These are phyloP conservation scores for Trichopus zeylanicus DNA, from an alignment of 116 monocot species.

Conservation along the genomic window DNA sequence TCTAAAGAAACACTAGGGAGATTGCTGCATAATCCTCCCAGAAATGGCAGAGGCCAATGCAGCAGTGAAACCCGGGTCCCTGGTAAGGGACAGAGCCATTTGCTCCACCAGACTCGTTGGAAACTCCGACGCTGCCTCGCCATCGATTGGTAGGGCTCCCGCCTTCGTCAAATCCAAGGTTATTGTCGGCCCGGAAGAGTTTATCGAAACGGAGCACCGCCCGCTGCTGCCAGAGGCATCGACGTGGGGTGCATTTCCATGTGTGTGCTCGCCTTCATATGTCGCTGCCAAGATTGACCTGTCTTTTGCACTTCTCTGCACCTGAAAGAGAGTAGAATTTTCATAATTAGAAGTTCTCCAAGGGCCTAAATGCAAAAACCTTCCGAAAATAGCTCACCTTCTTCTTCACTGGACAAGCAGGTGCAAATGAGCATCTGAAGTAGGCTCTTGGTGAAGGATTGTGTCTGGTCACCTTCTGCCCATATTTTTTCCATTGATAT, in stretches of 20 bases:
- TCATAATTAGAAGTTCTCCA: not conserved
- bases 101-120: constrained; percentile 34
- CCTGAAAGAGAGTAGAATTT: constrained; percentile 13
- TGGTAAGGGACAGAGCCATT: constrained; percentile 47
- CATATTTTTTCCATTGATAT: constrained; percentile 93
- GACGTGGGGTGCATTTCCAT: not conserved
- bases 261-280: constrained; percentile 82
- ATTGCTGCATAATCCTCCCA: constrained; percentile 10
- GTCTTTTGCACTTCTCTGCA: constrained; percentile 70
- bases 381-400: constrained; percentile 34
- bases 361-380: not conserved
- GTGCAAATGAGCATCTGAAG: constrained; percentile 78
- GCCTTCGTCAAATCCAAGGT: constrained; percentile 21
- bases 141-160: not conserved
- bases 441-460: constrained; percentile 89
- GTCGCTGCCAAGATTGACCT: constrained; percentile 53
- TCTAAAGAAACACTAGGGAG: too few relatives aligned
- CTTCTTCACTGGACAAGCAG: constrained; percentile 82
- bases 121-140: constrained; percentile 20
- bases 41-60: constrained; percentile 50
- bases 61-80: constrained; percentile 44
- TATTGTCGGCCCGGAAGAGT: constrained; percentile 13
- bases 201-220: constrained; percentile 8
- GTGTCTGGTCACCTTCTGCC: constrained; percentile 85
- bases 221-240: not conserved